Conservation (phyloP, 345 rosid species). For the Aquilaria yunnanensis region DNA sequence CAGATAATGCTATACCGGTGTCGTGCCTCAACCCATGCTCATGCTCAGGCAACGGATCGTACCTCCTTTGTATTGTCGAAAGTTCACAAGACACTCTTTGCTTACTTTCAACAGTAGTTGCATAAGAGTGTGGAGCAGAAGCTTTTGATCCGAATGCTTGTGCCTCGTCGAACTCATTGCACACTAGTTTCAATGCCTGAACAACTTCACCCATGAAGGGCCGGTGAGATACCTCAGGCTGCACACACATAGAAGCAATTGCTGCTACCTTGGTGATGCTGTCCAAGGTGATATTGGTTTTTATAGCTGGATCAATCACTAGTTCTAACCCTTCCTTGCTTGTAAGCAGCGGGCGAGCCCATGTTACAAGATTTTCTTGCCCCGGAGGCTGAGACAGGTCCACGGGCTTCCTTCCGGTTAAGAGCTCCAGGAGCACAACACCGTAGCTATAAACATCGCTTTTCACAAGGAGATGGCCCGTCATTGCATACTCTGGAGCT, state of each 20-base stretch:
- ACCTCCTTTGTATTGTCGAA: constrained; percentile 20
- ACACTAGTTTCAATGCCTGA: constrained; percentile 62
- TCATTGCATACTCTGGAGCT: constrained; percentile 82
- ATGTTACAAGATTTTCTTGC: constrained; percentile 61
- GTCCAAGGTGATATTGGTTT: constrained; percentile 32
- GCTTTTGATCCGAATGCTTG: constrained; percentile 20
- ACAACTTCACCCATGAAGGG: constrained; percentile 75
- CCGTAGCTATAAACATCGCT: constrained; percentile 79
- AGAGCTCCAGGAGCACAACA: constrained; percentile 71
- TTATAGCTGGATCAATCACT: constrained; percentile 36
- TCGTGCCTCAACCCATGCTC: constrained; percentile 9
- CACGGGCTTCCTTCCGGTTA: constrained; percentile 63
- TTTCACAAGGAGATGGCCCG: constrained; percentile 67
- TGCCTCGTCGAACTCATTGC: constrained; percentile 43
- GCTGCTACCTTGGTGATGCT: constrained; percentile 58
- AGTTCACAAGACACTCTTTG: constrained; percentile 22
- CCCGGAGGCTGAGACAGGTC: constrained; percentile 64
- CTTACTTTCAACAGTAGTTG: constrained; percentile 18
- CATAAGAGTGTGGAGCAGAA: constrained; percentile 14
- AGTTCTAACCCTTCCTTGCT: constrained; percentile 42
- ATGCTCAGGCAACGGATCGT: constrained; percentile 9
- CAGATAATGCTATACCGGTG: constrained; percentile 16
- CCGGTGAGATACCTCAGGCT: constrained; percentile 57
- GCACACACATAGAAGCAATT: constrained; percentile 69
- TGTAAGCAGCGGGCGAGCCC: constrained; percentile 62